These are phyloP conservation scores for Marasmius tenuissimus DNA, from an alignment of 1,284 basidiomycete species.

Conservation along the genomic window DNA sequence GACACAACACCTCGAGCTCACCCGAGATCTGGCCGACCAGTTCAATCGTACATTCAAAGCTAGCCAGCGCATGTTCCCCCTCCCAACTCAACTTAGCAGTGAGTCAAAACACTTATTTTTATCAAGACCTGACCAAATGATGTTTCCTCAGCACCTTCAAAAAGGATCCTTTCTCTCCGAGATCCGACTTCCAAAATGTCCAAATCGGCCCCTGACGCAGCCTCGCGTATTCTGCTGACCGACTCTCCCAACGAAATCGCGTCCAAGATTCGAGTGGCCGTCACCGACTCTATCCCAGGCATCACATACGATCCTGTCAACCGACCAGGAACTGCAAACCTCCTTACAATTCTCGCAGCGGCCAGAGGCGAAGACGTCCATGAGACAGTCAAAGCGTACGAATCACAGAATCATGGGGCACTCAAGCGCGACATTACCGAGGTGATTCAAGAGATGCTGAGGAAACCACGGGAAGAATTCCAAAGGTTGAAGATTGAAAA, in stretches of 20 bases:
- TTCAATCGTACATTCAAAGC: conserved; percentile 75
- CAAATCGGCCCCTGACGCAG: conserved; percentile 80
- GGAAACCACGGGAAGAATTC: conserved; percentile 70
- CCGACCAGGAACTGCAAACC: conserved; percentile 84
- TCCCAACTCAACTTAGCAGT: conserved; percentile 81
- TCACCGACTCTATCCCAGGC: conserved; percentile 78
- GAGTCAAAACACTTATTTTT: conserved; percentile 24
- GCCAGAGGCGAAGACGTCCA: conserved; percentile 55
- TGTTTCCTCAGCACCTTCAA: conserved; percentile 61
- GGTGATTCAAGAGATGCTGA: conserved; percentile 71
- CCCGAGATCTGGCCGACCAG: conserved; percentile 78
- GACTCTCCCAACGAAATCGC: conserved; percentile 66
- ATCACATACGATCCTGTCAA: conserved; percentile 77
- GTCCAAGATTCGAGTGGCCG: conserved; percentile 77
- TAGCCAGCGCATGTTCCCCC: conserved; percentile 59
- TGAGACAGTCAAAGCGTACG: conserved; percentile 51
- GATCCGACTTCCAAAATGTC: conserved; percentile 94
- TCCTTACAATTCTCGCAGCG: conserved; percentile 77
- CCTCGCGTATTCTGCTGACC: conserved; percentile 87
- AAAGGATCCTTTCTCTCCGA: conserved; percentile 80
- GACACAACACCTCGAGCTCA: conserved; percentile 89
- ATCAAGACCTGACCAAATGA: not conserved
- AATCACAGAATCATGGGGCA: conserved; percentile 58
- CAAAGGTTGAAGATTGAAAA: conserved; percentile 61
- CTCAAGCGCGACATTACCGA: conserved; percentile 78